These are phyloP conservation scores for Bacterosira constricta DNA, from an alignment of 108 stramenopile species.

Conservation along the genomic window DNA sequence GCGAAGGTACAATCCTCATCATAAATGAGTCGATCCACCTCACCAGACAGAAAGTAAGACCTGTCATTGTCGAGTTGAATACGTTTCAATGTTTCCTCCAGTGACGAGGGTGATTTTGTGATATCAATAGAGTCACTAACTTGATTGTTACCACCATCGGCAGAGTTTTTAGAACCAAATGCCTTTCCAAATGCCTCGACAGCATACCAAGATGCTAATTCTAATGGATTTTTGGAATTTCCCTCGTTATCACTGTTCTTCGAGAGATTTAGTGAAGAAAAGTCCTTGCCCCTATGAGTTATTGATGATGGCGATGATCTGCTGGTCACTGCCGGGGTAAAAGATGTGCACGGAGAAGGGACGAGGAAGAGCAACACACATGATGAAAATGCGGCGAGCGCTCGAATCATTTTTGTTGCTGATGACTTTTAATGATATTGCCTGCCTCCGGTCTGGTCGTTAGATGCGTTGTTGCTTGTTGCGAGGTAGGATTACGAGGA, in stretches of 20 bases:
- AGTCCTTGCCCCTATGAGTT: not conserved
- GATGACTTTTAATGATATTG: no score
- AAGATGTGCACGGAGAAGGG: not conserved
- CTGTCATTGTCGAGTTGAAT: conserved; percentile 85
- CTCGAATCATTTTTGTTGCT: not conserved
- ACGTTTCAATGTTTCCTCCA: conserved; percentile 75
- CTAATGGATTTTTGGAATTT: conserved; percentile 59
- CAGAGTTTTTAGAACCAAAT: conserved; percentile 38
- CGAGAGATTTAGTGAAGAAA: not conserved
- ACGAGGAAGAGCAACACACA: not conserved
- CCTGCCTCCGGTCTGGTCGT: no score
- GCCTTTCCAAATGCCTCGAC: conserved; percentile 84
- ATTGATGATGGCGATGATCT: not conserved
- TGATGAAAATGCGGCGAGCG: not conserved
- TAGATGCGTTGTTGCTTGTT: no score
- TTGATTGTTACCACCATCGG: not conserved
- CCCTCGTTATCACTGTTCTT: not conserved
- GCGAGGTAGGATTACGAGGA: no score
- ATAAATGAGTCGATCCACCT: conserved; percentile 83
- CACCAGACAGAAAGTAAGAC: conserved; percentile 85
- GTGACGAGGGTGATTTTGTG: conserved; percentile 57
- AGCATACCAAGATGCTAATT: conserved; percentile 81
- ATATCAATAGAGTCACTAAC: conserved; percentile 34
- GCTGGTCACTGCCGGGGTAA: not conserved
- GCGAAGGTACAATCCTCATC: conserved; percentile 83